These are phyloP conservation scores for Apiotrichum sp. DNA, from an alignment of 1,284 basidiomycete species.

Conservation along the genomic window DNA sequence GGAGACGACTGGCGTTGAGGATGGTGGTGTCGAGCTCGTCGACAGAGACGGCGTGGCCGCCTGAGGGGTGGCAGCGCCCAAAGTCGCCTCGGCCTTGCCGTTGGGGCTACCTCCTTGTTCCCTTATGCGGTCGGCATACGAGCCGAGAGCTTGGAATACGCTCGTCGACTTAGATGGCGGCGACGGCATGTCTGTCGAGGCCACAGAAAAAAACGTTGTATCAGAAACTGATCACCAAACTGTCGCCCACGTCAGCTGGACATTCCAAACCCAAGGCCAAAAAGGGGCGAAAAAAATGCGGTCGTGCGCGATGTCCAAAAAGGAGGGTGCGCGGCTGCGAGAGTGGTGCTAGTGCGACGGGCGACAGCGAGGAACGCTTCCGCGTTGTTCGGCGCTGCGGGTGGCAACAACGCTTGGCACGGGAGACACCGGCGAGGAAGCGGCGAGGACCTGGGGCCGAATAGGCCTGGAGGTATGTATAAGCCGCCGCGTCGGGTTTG, in stretches of 20 bases:
- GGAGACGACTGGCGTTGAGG: constrained; percentile 1
- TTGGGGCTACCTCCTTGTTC: constrained; percentile 9
- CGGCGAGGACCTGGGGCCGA: background rate
- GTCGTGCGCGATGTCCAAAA: no score
- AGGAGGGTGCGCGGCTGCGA: background rate
- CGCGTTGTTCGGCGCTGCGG: background rate
- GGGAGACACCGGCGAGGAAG: background rate
- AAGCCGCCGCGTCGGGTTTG: background rate
- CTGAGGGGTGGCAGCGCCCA: background rate
- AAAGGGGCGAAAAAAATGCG: background rate
- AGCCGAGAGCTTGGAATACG: constrained; percentile 43
- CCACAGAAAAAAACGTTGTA: background rate
- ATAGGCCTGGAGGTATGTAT: background rate
- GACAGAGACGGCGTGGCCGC: background rate
- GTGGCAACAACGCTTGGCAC: background rate
- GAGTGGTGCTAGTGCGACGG: no score
- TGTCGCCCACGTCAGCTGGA: background rate
- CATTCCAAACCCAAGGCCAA: background rate
- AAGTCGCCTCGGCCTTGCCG: background rate
- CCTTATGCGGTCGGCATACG: constrained; percentile 42
- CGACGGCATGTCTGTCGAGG: constrained; percentile 5
- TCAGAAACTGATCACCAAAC: background rate
- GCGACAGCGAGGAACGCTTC: no score
- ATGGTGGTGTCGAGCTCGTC: constrained; percentile 5
- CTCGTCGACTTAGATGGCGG: constrained; percentile 23